phyloP scores from a whole-genome alignment of 2,329 filamentous ascomycete species.

The Coniosporium uncinatum region DNA sequence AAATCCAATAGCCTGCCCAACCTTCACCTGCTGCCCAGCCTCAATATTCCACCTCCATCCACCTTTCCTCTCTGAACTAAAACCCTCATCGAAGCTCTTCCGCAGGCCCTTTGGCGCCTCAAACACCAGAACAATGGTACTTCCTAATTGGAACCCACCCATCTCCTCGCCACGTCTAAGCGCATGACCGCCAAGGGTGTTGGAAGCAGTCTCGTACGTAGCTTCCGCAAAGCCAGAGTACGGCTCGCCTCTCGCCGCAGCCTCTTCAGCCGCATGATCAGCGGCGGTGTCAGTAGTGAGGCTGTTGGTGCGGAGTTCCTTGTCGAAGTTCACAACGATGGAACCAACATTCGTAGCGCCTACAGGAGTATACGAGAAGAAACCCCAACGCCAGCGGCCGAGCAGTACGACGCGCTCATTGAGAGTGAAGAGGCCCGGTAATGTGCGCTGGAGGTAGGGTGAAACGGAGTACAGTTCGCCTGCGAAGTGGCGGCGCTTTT shows the following conservation, averaged over 20 bases:
- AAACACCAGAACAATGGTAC: conserved; percentile 93
- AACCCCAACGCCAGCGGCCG: conserved; percentile 93
- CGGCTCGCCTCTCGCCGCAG: conserved; percentile 67
- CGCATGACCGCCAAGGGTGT: conserved; percentile 76
- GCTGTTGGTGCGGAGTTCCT: conserved; percentile 88
- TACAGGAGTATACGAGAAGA: conserved; percentile 94
- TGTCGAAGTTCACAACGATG: conserved; percentile 96
- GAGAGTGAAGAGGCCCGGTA: conserved; percentile 92
- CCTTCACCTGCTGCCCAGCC: conserved; percentile 82
- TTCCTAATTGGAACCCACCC: conserved; percentile 95
- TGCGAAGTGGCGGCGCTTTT: conserved; percentile 93
- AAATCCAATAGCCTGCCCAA: conserved; percentile 80
- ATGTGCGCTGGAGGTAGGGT: conserved; percentile 86
- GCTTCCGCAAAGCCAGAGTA: conserved; percentile 94
- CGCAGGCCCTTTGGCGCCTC: conserved; percentile 71
- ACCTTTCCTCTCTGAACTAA: conserved; percentile 47
- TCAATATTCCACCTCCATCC: conserved; percentile 86
- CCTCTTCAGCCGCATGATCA: conserved; percentile 78
- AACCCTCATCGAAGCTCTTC: conserved; percentile 54
- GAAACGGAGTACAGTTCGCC: conserved; percentile 95
- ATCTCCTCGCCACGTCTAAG: conserved; percentile 90
- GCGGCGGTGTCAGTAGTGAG: conserved; percentile 90
- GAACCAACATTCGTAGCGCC: conserved; percentile 97
- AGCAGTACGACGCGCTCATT: conserved; percentile 95
- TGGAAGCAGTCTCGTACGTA: conserved; percentile 74